Base-by-base conservation (phyloP, 371 early-diverging fungal species). In the Mortierella sp. region DNA sequence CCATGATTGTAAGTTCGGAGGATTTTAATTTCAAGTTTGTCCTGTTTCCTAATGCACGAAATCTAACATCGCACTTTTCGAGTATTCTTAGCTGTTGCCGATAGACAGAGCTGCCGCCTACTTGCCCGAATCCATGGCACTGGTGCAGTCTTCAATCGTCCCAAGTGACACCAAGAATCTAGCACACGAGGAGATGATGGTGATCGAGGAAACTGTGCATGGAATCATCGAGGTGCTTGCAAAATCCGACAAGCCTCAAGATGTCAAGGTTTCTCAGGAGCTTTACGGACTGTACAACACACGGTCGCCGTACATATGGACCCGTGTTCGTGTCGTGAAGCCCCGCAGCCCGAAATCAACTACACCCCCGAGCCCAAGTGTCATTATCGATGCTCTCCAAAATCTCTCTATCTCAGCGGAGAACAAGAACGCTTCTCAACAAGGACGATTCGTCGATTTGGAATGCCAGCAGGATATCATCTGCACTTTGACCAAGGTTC, bases 221-320 rank as follows among this genome's bases (percentile, higher is more conserved):
- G 63, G 50, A 1, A 45, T 80, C 19, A 84, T 84, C n/a, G 79
- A 78, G 9, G 70, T 77, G 9, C 73, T 78, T 21, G 68, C 31
- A 16, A 16, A 75, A 0, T 80, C 82, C 0, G 65, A 58, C 9
- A 77, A 79, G 42, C 54, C 45, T 5, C 68, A 72, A 6, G 80
- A 80, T 55, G 54, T 38, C 13, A 58, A n/a, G 28, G 73, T 82
- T 1, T 75, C 86, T 11, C 52, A 75, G 47, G 82, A 80, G 26
- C 72, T 86, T 4, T 73, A 72, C 13, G 70, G 9, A 0, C 73
- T 82, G 2, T 82, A 86, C 31, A 10, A 31, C 19, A 86, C 73
- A 16, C 77, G 80, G 2, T 34, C 77, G 24, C 82, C 86, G 21
- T 80, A 78, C 38, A 82, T 86, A 16, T 86, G 86, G 86, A 82